A percentile compares a stretch with the other conserved stretches of the same genome.
Conservation (phyloP, 1,139 yeast species). For the Debaryomyces subglobosus region DNA sequence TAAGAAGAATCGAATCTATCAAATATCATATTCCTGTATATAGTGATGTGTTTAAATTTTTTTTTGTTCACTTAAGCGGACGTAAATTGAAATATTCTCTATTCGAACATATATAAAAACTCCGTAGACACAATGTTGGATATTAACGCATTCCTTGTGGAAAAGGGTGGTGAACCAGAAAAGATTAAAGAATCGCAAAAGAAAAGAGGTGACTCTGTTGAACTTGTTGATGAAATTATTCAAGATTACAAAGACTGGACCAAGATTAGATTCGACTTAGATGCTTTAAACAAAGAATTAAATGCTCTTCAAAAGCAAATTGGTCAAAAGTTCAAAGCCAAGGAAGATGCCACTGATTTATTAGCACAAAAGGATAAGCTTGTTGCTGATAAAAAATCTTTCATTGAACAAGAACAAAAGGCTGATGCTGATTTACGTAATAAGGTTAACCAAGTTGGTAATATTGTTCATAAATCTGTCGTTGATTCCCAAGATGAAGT, state of each 20-base stretch:
- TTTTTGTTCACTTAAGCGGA: neutral
- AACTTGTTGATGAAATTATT: slow-evolving; percentile 93
- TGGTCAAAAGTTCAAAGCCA: slow-evolving; percentile 88
- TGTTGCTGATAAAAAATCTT: slow-evolving; percentile 66
- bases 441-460: slow-evolving; percentile 90
- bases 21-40: slow-evolving; percentile 6
- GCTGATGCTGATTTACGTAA: slow-evolving; percentile 74
- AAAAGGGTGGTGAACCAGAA: slow-evolving; percentile 96
- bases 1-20: neutral
- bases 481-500: slow-evolving; percentile 88
- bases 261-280: slow-evolving; percentile 86
- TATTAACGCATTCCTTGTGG: slow-evolving; percentile 86
- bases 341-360: slow-evolving; percentile 89
- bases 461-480: slow-evolving; percentile 89
- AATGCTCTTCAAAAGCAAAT: slow-evolving; percentile 91
- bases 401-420: slow-evolving; percentile 69
- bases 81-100: neutral
- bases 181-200: slow-evolving; percentile 82
- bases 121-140: slow-evolving; percentile 66
- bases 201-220: slow-evolving; percentile 94
- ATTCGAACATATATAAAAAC: neutral
- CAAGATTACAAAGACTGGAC: slow-evolving; percentile 92
- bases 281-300: slow-evolving; percentile 82
- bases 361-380: slow-evolving; percentile 78
- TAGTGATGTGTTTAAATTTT: neutral